These are phyloP conservation scores for Ustilago tritici DNA, from an alignment of 1,284 basidiomycete species.

Conservation along the genomic window DNA sequence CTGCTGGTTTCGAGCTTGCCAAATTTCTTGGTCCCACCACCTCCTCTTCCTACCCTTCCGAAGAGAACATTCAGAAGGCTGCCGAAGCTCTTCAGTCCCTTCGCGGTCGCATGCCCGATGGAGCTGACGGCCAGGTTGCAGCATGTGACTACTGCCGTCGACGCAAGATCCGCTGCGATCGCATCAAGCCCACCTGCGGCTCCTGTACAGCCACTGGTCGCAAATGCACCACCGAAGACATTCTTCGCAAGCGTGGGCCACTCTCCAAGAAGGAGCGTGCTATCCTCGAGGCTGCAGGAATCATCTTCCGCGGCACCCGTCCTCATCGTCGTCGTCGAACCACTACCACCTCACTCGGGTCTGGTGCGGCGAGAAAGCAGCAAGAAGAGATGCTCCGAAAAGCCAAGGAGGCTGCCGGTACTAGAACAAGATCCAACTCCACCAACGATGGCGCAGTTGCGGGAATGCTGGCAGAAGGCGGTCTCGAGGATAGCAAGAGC, in stretches of 20 bases:
- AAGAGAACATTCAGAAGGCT: slow-evolving; percentile 48
- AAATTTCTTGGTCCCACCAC: slow-evolving; percentile 34
- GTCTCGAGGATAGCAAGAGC: slow-evolving; percentile 20
- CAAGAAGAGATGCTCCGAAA: slow-evolving; percentile 40
- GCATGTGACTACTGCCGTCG: slow-evolving; percentile 51
- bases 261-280: slow-evolving; percentile 53
- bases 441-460: slow-evolving; percentile 29
- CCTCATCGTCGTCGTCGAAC: slow-evolving; percentile 47
- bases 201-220: slow-evolving; percentile 36
- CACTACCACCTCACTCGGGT: slow-evolving; percentile 38
- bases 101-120: slow-evolving; percentile 48
- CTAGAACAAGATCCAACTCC: slow-evolving; percentile 35
- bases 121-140: slow-evolving; percentile 50
- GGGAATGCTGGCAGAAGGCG: neutral
- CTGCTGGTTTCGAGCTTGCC: slow-evolving; percentile 50
- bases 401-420: slow-evolving; percentile 35
- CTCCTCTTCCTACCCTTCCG: slow-evolving; percentile 42
- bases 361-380: slow-evolving; percentile 45
- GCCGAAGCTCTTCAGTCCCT: slow-evolving; percentile 45
- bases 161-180: slow-evolving; percentile 54
- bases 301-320: slow-evolving; percentile 52
- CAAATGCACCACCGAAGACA: slow-evolving; percentile 55
- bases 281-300: slow-evolving; percentile 48
- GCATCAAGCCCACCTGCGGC: slow-evolving; percentile 53
- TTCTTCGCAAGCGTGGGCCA: slow-evolving; percentile 54